These are phyloP conservation scores for Chionographis japonica DNA, from an alignment of 106 monocot genomes.

Conservation along the genomic window DNA sequence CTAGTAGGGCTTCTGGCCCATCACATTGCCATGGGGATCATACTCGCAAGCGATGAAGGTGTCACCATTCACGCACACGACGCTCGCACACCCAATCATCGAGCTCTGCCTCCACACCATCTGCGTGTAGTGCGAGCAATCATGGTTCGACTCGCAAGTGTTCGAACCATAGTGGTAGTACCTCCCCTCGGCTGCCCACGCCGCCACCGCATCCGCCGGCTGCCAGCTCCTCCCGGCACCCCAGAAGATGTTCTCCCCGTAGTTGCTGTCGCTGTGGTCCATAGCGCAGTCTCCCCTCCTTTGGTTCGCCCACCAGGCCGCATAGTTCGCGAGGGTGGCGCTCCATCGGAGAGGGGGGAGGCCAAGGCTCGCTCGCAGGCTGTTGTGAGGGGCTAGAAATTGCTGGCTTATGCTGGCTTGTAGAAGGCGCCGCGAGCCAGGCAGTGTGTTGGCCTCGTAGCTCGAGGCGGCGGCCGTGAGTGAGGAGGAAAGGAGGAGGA, in stretches of 20 bases:
- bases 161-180: constrained; percentile 1
- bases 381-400: constrained; percentile 6
- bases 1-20: constrained; percentile 16
- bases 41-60: constrained; percentile 19
- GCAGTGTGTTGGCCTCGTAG: not conserved
- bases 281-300: constrained; percentile 10
- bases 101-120: constrained; percentile 10
- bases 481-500: too few species aligned
- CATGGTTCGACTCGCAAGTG: not conserved
- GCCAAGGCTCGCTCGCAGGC: not conserved
- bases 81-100: constrained; percentile 11
- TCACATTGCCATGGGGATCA: constrained; percentile 17
- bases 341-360: not conserved
- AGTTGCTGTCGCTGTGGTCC: constrained; percentile 9
- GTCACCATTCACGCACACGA: constrained; percentile 2
- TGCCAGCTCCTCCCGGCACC: constrained; percentile 10
- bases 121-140: constrained; percentile 15
- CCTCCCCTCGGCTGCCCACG: constrained; percentile 5
- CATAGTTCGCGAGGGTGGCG: constrained; percentile 6
- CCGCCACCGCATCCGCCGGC: not conserved
- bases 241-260: constrained; percentile 38
- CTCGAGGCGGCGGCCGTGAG: not conserved
- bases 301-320: constrained; percentile 16
- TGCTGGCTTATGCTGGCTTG: not conserved
- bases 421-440: not conserved